Conservation (phyloP, 2,329 filamentous ascomycete species). For the Neurospora sp. region DNA sequence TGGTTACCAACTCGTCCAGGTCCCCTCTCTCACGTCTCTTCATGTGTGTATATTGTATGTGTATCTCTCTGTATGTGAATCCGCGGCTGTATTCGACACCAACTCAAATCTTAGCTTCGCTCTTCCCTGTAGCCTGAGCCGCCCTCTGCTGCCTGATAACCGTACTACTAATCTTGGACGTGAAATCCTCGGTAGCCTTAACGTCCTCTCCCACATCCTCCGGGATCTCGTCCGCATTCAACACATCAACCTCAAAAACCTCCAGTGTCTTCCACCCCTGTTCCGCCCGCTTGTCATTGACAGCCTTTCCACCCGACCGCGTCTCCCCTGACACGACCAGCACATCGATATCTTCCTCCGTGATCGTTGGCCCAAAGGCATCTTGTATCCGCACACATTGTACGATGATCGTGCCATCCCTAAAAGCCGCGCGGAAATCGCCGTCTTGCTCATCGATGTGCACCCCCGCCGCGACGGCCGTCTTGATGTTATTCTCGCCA, state of each 20-base stretch:
- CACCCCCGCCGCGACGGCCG: background rate
- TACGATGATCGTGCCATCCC: conserved; percentile 50
- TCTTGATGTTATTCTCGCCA: background rate
- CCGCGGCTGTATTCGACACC: too few relatives aligned
- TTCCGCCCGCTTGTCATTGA: conserved; percentile 72
- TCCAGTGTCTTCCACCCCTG: conserved; percentile 68
- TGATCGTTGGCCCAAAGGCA: conserved; percentile 82
- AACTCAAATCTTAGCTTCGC: conserved; percentile 10
- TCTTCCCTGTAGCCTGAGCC: conserved; percentile 21
- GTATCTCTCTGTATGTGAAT: too few relatives aligned
- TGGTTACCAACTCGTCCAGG: background rate
- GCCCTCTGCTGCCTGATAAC: conserved; percentile 52
- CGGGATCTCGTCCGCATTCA: conserved; percentile 55
- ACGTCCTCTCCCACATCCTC: conserved; percentile 34
- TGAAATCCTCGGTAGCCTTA: conserved; percentile 51
- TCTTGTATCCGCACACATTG: conserved; percentile 81
- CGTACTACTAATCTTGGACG: conserved; percentile 84
- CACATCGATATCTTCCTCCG: conserved; percentile 65
- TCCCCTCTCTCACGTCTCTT: background rate
- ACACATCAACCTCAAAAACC: conserved; percentile 81
- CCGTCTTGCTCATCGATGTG: conserved; percentile 24
- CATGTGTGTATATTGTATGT: background rate
- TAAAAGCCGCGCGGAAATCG: conserved; percentile 47
- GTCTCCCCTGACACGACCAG: conserved; percentile 87
- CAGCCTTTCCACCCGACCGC: conserved; percentile 66